phyloP scores from a whole-genome alignment of 106 monocot species.

The Apostasia ramifera region DNA sequence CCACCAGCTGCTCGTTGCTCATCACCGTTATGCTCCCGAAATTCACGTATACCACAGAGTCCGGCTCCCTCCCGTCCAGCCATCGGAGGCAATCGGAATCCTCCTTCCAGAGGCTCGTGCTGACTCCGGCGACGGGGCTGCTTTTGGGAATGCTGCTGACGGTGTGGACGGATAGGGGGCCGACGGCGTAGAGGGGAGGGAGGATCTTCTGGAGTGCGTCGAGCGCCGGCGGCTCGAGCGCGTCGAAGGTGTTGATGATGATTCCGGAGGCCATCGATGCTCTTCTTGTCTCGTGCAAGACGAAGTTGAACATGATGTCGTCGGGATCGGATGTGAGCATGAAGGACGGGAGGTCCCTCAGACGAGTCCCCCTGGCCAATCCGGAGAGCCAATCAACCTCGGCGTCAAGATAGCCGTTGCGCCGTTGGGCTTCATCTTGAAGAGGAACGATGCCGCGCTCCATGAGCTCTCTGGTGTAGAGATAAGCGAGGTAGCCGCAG shows the following conservation, averaged over 20 bases:
- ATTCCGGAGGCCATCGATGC: constrained; percentile 1
- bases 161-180: background rate
- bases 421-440: constrained; percentile 8
- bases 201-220: background rate
- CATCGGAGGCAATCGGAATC: background rate
- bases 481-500: constrained; percentile 9
- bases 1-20: background rate
- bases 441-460: constrained; percentile 21
- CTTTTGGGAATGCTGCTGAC: background rate
- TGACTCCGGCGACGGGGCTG: background rate
- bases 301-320: constrained; percentile 1
- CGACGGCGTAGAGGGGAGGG: constrained; percentile 1
- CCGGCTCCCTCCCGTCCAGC: background rate
- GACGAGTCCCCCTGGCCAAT: background rate
- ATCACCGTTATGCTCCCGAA: constrained; percentile 10
- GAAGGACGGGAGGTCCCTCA: constrained; percentile 6
- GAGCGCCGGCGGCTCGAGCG: background rate
- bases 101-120: constrained; percentile 2
- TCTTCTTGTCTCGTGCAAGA: background rate
- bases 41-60: background rate
- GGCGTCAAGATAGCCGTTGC: constrained; percentile 13
- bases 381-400: constrained; percentile 8
- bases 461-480: constrained; percentile 11
- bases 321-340: background rate
- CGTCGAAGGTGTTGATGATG: constrained; percentile 1